Conservation (phyloP, 805 yeast species). For the Ogataea polymorpha region DNA sequence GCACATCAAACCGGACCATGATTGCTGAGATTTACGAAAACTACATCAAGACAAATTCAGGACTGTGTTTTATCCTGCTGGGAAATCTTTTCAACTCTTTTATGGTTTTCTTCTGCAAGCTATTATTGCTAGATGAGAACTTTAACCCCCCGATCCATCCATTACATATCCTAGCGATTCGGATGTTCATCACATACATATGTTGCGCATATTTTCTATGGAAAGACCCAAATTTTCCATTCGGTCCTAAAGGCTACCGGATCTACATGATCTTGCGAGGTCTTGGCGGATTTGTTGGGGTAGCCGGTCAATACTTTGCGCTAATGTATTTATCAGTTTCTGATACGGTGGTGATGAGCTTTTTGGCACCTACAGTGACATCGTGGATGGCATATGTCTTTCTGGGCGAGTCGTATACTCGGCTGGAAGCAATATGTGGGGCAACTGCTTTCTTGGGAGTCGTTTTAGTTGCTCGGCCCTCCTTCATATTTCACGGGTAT, state of each 20-base stretch:
- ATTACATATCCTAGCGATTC: constrained; percentile 67
- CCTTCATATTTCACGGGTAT: constrained; percentile 47
- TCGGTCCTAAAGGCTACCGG: constrained; percentile 64
- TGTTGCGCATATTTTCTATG: constrained; percentile 43
- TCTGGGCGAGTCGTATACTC: constrained; percentile 62
- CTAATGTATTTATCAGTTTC: constrained; percentile 70
- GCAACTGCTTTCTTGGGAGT: constrained; percentile 71
- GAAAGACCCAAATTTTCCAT: constrained; percentile 57
- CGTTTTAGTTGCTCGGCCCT: constrained; percentile 75
- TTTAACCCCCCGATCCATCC: constrained; percentile 67
- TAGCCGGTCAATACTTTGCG: constrained; percentile 73
- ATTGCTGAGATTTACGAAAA: constrained; percentile 7
- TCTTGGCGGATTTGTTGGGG: constrained; percentile 72
- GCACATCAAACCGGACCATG: neutral
- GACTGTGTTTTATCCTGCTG: constrained; percentile 53
- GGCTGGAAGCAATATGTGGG: constrained; percentile 68
- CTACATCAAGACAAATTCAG: constrained; percentile 41
- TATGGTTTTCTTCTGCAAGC: constrained; percentile 73
- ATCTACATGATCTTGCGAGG: constrained; percentile 60
- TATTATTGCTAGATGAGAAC: constrained; percentile 64
- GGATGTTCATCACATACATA: constrained; percentile 71
- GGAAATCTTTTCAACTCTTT: constrained; percentile 74
- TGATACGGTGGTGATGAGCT: constrained; percentile 79
- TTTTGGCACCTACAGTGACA: constrained; percentile 73
- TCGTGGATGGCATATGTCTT: constrained; percentile 68